Base-by-base conservation (phyloP, 495 filamentous ascomycete genomes). In the Trichoderma asperelloides region DNA sequence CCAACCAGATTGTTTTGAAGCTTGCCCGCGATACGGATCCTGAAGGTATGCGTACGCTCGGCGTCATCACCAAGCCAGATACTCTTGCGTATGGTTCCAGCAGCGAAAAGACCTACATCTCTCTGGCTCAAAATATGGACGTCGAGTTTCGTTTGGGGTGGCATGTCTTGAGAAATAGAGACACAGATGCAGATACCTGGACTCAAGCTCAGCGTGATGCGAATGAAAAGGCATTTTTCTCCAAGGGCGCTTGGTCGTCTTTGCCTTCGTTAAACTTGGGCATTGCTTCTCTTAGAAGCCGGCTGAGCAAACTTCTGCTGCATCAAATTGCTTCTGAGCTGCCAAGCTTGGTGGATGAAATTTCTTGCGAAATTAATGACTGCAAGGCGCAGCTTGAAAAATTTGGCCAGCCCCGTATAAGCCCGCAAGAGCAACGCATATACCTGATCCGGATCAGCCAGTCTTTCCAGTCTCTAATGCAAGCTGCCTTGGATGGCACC, bases 51-150 rank as follows among this genome's bases (percentile, higher is more conserved):
- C 85, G 92, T 60, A 95, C 91, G 6, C 85, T 96, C 62, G 92
- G 91, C 71, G 88, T 96, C 68, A 83, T 96, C 73, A 95, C 91
- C 64, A 96, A 96, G 78, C 90, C 93, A 12, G 92, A 95, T 76
- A 77, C 76, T 0, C 74, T 90, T 0, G 65, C 69, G n/a, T 63
- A 74, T 0, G 80, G 81, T 1, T 84, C 83, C 11, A 74, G 71
- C 4, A 82, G 74, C 16, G 84, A 91, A 66, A 67, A 66, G 0
- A 70, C 71, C 7, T 91, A 82, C 68, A 66, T 91, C 0, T 71
- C 81, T 0, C 75, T 90, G 0, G 80, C 86, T 0, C 72, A 76
- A 33, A 93, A 92, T 68, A 77, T 84, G 37, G 83, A 91, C 64
- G 76, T 88, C 18, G 73, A 72, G 28, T 84, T 93, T 62, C 76